Conservation (phyloP, 345 rosid genomes). For the Clausena lansium region DNA sequence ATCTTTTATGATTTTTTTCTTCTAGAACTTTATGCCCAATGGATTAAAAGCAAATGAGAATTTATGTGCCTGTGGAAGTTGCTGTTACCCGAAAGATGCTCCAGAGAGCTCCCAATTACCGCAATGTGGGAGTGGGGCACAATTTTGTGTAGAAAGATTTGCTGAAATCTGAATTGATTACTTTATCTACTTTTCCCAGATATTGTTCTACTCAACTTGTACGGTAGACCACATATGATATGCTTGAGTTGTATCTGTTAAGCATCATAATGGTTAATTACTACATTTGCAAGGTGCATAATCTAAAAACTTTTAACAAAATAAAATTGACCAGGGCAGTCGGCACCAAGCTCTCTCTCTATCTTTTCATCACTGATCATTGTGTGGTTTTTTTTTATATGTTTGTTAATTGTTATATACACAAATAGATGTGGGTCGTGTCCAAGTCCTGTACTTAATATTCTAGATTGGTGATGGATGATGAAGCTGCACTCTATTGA, state of each 20-base stretch:
- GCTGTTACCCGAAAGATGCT: background rate
- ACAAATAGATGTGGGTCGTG: background rate
- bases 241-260: background rate
- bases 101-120: background rate
- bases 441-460: background rate
- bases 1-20: background rate
- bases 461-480: slow-evolving; percentile 1
- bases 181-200: background rate
- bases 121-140: slow-evolving; percentile 4
- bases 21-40: background rate
- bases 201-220: background rate
- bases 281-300: background rate
- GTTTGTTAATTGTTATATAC: background rate
- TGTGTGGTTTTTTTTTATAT: background rate
- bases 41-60: background rate
- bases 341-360: background rate
- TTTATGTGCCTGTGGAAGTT: background rate
- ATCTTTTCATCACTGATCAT: background rate
- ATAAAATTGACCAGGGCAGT: background rate
- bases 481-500: background rate
- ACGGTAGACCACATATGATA: background rate
- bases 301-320: background rate
- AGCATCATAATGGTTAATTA: background rate
- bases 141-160: slow-evolving; percentile 1
- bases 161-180: too few relatives aligned